phyloP scores from a whole-genome alignment of 2,329 filamentous ascomycete species.

The Sporothrix pseudoabietina region DNA sequence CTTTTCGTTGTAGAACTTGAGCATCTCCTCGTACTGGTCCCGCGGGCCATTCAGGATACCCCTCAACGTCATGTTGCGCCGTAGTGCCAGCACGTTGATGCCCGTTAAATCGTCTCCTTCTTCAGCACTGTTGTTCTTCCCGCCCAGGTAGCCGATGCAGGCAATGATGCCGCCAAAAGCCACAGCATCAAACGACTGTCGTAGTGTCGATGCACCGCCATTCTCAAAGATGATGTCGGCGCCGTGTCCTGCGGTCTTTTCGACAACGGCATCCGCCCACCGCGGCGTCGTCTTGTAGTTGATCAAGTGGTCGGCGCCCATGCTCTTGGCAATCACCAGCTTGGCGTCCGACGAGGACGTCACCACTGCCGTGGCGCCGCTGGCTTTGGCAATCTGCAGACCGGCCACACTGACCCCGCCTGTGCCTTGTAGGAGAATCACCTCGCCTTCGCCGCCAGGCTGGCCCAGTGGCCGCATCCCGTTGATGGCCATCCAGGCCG shows the following conservation, averaged over 20 bases:
- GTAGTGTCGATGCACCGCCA: constrained; percentile 55
- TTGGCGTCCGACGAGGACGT: constrained; percentile 59
- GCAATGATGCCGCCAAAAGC: constrained; percentile 58
- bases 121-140: constrained; percentile 56
- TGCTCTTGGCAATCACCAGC: constrained; percentile 49
- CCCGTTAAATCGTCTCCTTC: constrained; percentile 53
- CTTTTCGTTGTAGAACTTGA: constrained; percentile 47
- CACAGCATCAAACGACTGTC: constrained; percentile 55
- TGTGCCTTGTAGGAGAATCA: constrained; percentile 57
- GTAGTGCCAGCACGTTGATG: constrained; percentile 59
- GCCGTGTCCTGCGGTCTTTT: constrained; percentile 49
- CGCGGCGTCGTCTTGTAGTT: constrained; percentile 57
- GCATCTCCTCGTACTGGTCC: constrained; percentile 58
- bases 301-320: constrained; percentile 56
- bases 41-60: constrained; percentile 64
- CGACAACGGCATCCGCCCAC: constrained; percentile 54
- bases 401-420: constrained; percentile 56
- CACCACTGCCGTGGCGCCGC: constrained; percentile 55
- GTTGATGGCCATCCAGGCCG: constrained; percentile 68
- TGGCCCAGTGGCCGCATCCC: constrained; percentile 56
- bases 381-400: constrained; percentile 56
- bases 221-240: constrained; percentile 60
- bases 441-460: constrained; percentile 40
- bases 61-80: constrained; percentile 52
- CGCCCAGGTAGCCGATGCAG: constrained; percentile 54